phyloP scores from a whole-genome alignment of 495 filamentous ascomycete species.

The Tuber umbilicatum region DNA sequence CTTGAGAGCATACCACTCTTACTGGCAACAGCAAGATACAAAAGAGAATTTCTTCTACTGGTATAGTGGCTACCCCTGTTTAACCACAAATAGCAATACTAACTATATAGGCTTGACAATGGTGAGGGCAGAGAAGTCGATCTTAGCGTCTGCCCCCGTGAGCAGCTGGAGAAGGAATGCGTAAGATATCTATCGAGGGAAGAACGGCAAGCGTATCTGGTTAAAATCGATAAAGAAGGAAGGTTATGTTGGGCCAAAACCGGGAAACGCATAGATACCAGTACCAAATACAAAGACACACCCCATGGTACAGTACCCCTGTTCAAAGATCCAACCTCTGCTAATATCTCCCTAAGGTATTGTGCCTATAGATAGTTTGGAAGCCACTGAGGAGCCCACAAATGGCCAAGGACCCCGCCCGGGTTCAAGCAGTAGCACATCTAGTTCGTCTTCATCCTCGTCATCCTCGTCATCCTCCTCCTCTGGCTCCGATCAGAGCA shows the following conservation, averaged over 20 bases:
- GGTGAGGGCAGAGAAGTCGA: conserved; percentile 61
- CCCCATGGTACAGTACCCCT: conserved; percentile 60
- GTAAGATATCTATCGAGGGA: conserved; percentile 68
- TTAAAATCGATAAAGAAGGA: conserved; percentile 60
- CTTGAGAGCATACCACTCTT: conserved; percentile 71
- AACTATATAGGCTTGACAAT: conserved; percentile 55
- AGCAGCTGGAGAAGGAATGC: conserved; percentile 60
- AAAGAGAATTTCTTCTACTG: conserved; percentile 92
- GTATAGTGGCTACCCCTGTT: conserved; percentile 36
- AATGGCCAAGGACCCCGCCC: not conserved
- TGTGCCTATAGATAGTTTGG: conserved; percentile 8
- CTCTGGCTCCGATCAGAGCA: conserved; percentile 37
- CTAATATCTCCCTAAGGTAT: conserved; percentile 6
- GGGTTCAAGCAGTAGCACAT: not conserved
- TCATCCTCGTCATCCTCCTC: conserved; percentile 24
- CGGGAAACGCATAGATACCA: conserved; percentile 66
- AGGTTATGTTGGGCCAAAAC: conserved; percentile 76
- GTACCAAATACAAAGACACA: conserved; percentile 66
- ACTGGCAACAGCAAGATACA: conserved; percentile 71
- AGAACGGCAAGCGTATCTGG: conserved; percentile 66
- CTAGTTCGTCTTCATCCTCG: conserved; percentile 22
- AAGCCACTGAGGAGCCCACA: not conserved
- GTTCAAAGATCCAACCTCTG: not conserved
- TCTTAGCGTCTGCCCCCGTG: conserved; percentile 56
- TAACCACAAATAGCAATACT: not conserved